Conservation (phyloP, 2,329 filamentous ascomycete species). For the Fusarium cyanostomum region DNA sequence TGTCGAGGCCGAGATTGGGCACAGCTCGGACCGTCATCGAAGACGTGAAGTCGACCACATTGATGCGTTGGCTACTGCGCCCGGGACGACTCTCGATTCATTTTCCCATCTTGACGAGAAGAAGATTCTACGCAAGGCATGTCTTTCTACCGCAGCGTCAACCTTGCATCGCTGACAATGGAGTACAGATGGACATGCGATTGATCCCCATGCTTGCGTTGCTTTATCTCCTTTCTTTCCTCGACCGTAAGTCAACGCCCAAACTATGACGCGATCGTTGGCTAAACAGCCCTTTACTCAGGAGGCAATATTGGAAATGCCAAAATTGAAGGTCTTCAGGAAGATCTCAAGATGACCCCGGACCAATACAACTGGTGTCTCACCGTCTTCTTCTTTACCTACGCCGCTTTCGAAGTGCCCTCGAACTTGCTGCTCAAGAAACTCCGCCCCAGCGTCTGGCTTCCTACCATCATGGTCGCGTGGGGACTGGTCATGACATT, state of each 20-base stretch:
- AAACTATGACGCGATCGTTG: accelerated
- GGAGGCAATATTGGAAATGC: conserved; percentile 73
- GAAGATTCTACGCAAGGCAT: conserved; percentile 65
- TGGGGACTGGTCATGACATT: conserved; percentile 61
- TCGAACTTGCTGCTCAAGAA: conserved; percentile 82
- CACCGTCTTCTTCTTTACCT: conserved; percentile 81
- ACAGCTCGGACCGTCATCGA: conserved; percentile 6
- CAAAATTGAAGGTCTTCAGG: conserved; percentile 67
- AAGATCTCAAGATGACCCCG: conserved; percentile 65
- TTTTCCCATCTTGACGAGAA: conserved; percentile 56
- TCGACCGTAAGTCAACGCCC: conserved; percentile 60
- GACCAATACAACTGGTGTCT: conserved; percentile 77
- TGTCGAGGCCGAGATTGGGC: conserved; percentile 36
- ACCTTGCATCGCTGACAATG: conserved; percentile 9
- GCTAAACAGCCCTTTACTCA: conserved; percentile 10
- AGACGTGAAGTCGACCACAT: conserved; percentile 21
- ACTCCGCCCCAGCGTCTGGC: conserved; percentile 76
- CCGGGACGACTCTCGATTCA: conserved; percentile 35
- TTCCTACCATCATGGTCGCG: conserved; percentile 78
- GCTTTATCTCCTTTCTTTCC: conserved; percentile 74
- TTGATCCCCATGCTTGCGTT: conserved; percentile 71
- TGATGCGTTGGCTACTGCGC: conserved; percentile 20
- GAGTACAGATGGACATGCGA: conserved; percentile 58
- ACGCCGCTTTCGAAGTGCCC: conserved; percentile 78
- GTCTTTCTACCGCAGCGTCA: neutral